Conservation (phyloP, 2,329 filamentous ascomycete species). For the Rhynchosporium secalis region DNA sequence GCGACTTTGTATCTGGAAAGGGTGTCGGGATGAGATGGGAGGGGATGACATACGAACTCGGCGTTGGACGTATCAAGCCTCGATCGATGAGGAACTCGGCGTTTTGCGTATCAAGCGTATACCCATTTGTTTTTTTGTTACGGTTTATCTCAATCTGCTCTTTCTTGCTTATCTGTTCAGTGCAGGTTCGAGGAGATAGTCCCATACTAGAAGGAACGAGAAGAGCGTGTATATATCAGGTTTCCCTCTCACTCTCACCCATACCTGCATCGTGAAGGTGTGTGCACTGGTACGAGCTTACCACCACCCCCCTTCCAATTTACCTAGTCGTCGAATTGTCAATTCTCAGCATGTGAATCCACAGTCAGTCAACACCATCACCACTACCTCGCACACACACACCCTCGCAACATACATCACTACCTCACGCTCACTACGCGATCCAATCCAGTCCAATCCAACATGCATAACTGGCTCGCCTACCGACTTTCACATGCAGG, state of each 20-base stretch:
- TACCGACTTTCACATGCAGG: conserved; percentile 20
- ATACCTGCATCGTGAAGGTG: conserved; percentile 1
- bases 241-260: background rate
- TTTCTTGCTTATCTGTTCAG: background rate
- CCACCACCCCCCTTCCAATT: background rate
- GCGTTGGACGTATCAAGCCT: conserved; percentile 41
- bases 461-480: background rate
- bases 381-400: conserved; percentile 2
- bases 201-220: background rate
- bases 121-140: conserved; percentile 37
- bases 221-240: background rate
- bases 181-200: too few species aligned
- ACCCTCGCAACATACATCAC: background rate
- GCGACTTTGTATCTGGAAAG: background rate
- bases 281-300: background rate
- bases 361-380: background rate
- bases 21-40: conserved; percentile 4
- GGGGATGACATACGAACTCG: conserved; percentile 38
- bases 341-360: background rate
- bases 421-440: too few species aligned
- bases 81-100: conserved; percentile 39
- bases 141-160: conserved; percentile 4
- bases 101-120: conserved; percentile 41
- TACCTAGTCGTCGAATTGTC: background rate
- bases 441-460: too few species aligned